Conservation (phyloP, 768 basidiomycete species). For the Calocera viscosa region DNA sequence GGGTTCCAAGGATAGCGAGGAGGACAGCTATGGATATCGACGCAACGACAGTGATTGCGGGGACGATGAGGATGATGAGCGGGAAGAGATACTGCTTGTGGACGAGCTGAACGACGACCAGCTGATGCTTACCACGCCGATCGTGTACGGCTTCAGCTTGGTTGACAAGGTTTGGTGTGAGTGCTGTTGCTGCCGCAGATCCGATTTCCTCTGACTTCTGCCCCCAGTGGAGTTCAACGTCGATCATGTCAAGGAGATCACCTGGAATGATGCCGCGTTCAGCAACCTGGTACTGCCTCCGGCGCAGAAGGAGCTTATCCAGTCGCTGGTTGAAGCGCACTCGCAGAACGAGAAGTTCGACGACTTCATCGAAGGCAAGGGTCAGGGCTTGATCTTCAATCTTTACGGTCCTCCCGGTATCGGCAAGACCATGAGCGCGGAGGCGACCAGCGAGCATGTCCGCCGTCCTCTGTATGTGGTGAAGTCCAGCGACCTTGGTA, state of each 20-base stretch:
- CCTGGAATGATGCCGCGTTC: conserved; percentile 48
- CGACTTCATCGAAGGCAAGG: conserved; percentile 54
- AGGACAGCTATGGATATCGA: background rate
- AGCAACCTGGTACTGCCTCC: conserved; percentile 46
- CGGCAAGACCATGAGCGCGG: conserved; percentile 45
- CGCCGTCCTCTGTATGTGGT: conserved; percentile 41
- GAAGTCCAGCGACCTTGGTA: conserved; percentile 45
- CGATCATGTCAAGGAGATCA: conserved; percentile 39
- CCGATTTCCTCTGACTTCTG: background rate
- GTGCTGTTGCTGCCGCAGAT: conserved; percentile 19
- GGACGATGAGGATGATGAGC: conserved; percentile 8
- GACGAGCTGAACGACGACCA: conserved; percentile 36
- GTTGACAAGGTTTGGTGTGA: conserved; percentile 47
- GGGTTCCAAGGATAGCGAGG: conserved; percentile 21
- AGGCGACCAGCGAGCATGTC: conserved; percentile 47
- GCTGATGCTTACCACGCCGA: conserved; percentile 42
- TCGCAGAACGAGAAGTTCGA: conserved; percentile 40
- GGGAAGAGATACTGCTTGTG: background rate
- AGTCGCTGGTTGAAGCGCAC: conserved; percentile 47
- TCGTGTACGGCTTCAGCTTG: conserved; percentile 53
- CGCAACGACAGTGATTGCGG: background rate
- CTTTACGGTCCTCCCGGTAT: conserved; percentile 48
- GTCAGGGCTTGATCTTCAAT: conserved; percentile 46
- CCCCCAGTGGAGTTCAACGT: conserved; percentile 47
- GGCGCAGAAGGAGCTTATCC: conserved; percentile 41